phyloP scores from a whole-genome alignment of 2,329 filamentous ascomycete genomes.

The Fusarium pininemorale region DNA sequence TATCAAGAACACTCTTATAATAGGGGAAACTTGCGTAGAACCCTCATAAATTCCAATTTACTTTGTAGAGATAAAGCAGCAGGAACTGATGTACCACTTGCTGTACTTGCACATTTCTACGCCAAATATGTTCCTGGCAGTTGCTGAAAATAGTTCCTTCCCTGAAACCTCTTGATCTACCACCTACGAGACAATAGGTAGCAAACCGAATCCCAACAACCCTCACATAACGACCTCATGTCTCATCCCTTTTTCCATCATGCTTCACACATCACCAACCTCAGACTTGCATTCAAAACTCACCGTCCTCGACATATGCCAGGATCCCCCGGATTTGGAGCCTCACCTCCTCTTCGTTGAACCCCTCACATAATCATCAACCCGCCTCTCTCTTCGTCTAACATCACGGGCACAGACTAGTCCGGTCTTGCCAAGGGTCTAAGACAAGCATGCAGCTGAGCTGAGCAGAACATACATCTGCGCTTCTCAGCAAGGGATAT shows the following conservation, averaged over 20 bases:
- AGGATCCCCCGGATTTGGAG: slow-evolving; percentile 17
- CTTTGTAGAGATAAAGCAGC: not conserved
- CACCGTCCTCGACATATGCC: not conserved
- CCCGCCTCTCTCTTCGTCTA: not conserved
- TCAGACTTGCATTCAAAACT: not conserved
- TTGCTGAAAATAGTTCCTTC: not conserved
- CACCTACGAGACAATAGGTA: not conserved
- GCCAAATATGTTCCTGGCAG: not conserved
- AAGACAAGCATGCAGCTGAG: slow-evolving; percentile 26
- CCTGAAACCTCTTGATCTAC: not conserved
- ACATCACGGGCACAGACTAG: not conserved
- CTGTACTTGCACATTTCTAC: not conserved
- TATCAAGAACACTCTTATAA: not conserved
- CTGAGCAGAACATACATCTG: not conserved
- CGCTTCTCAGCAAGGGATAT: slow-evolving; percentile 17
- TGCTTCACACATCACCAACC: not conserved
- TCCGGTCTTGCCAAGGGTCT: slow-evolving; percentile 14
- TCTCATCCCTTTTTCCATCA: slow-evolving; percentile 21
- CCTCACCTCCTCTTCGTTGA: slow-evolving; percentile 10
- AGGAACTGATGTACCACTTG: not conserved
- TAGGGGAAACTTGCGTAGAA: not conserved
- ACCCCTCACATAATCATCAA: slow-evolving; percentile 26
- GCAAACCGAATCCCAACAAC: not conserved
- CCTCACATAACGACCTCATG: not conserved
- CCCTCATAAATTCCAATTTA: not conserved